These are phyloP conservation scores for Marchantia paleacea DNA, from an alignment of 225 moss, liverwort and hornwort species.

Conservation along the genomic window DNA sequence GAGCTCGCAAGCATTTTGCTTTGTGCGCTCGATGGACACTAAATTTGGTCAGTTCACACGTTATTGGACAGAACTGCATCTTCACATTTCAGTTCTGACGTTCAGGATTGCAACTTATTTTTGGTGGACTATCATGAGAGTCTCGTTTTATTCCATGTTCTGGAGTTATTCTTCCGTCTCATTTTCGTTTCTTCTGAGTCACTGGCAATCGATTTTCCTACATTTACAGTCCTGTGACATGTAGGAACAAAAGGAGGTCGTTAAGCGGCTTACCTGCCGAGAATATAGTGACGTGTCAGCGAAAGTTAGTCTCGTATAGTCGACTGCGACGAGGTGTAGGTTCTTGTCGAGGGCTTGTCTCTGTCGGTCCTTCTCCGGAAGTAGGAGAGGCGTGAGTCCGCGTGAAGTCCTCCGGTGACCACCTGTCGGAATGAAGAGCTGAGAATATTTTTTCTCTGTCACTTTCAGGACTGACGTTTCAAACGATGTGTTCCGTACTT, in stretches of 20 bases:
- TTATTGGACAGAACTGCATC: too few species aligned
- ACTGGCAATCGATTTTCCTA: background rate
- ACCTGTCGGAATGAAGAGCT: background rate
- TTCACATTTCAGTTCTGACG: too few species aligned
- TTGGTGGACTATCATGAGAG: too few species aligned
- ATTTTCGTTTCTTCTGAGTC: background rate
- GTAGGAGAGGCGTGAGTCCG: background rate
- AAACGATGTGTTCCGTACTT: too few species aligned
- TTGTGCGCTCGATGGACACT: too few species aligned
- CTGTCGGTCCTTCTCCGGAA: background rate
- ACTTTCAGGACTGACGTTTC: background rate
- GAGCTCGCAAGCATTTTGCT: too few species aligned
- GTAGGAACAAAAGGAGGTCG: background rate
- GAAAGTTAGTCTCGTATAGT: too few species aligned
- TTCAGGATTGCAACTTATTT: too few species aligned
- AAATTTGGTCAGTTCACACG: too few species aligned
- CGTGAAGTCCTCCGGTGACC: background rate
- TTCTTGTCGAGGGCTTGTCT: background rate
- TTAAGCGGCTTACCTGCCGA: background rate
- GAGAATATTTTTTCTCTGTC: background rate
- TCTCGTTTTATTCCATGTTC: too few species aligned
- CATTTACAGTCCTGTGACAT: background rate
- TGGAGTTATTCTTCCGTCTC: too few species aligned
- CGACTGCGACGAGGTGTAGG: background rate
- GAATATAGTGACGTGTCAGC: background rate